Conservation (phyloP, 768 basidiomycete genomes). For the Suillus fuscotomentosus region DNA sequence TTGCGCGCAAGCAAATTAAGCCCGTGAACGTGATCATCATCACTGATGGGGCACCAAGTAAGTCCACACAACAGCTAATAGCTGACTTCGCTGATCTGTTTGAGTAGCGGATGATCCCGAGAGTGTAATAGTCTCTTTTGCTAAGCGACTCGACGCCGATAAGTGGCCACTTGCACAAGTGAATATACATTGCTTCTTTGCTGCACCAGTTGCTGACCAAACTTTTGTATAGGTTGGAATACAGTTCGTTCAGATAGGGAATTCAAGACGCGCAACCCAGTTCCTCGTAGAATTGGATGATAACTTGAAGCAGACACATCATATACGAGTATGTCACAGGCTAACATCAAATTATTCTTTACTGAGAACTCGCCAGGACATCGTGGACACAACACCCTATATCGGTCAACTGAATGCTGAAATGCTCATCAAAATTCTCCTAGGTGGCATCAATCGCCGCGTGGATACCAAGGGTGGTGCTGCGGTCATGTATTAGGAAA, state of each 20-base stretch:
- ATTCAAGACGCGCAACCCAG: slow-evolving; percentile 36
- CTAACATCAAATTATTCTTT: neutral
- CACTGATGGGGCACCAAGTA: slow-evolving; percentile 64
- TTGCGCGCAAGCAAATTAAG: slow-evolving; percentile 39
- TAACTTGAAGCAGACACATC: slow-evolving; percentile 39
- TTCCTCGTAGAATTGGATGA: slow-evolving; percentile 59
- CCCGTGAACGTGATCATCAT: slow-evolving; percentile 59
- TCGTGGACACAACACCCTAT: slow-evolving; percentile 69
- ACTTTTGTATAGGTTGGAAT: slow-evolving; percentile 50
- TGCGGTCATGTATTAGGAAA: slow-evolving; percentile 18
- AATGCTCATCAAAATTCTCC: slow-evolving; percentile 57
- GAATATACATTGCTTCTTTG: neutral
- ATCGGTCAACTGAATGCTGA: slow-evolving; percentile 42
- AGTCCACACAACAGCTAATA: slow-evolving; percentile 14
- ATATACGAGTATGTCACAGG: slow-evolving; percentile 40
- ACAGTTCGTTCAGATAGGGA: slow-evolving; percentile 73
- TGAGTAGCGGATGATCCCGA: slow-evolving; percentile 50
- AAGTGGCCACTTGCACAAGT: slow-evolving; percentile 56
- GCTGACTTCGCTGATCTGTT: neutral
- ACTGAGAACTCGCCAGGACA: slow-evolving; percentile 43
- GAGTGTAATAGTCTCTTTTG: slow-evolving; percentile 44
- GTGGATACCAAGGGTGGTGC: slow-evolving; percentile 36
- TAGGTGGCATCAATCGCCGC: slow-evolving; percentile 65
- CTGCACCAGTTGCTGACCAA: neutral
- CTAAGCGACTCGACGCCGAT: slow-evolving; percentile 49